Conservation (phyloP, 306 rosid genomes). For the Echinosophora koreensis region DNA sequence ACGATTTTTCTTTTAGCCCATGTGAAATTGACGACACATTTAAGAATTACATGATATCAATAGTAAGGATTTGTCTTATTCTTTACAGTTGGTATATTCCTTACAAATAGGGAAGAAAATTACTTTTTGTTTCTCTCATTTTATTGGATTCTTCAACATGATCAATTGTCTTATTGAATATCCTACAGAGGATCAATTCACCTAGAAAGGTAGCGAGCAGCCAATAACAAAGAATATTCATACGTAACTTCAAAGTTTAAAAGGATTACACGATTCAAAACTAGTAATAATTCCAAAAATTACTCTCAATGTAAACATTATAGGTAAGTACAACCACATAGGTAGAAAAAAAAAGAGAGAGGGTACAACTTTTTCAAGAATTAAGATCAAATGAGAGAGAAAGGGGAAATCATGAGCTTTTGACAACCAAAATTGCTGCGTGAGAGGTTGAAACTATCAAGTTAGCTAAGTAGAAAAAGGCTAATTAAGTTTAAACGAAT, state of each 20-base stretch:
- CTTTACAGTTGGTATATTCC: background rate
- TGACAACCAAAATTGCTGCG: background rate
- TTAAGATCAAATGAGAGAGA: background rate
- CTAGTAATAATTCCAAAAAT: background rate
- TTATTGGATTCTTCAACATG: background rate
- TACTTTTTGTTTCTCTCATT: background rate
- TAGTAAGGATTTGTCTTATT: background rate
- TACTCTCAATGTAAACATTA: background rate
- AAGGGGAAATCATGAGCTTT: background rate
- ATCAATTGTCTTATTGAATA: background rate
- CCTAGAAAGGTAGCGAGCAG: background rate
- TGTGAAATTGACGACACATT: background rate
- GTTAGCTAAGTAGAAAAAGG: background rate
- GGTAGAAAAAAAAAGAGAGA: background rate
- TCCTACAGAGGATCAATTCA: background rate
- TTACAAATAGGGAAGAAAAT: background rate
- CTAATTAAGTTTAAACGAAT: background rate
- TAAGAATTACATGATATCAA: background rate
- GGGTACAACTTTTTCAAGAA: background rate
- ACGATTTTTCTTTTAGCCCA: background rate
- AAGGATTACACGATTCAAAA: background rate
- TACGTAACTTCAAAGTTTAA: background rate
- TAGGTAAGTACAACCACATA: no score
- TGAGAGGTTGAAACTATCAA: background rate
- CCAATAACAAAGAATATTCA: background rate